Conservation (phyloP, 768 basidiomycete species). For the Rossbeevera mucosa region DNA sequence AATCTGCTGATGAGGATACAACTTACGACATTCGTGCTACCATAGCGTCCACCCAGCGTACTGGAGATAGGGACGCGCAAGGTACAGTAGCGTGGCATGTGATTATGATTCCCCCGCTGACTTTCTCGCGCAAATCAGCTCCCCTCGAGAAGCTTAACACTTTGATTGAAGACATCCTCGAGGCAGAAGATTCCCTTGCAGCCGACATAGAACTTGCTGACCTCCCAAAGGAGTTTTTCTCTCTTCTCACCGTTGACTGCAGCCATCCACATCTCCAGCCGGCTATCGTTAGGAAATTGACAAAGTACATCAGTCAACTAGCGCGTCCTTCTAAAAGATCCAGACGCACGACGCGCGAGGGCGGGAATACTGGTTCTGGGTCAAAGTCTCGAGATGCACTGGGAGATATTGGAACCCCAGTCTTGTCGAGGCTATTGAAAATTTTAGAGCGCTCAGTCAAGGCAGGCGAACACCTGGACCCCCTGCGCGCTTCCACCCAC, state of each 20-base stretch:
- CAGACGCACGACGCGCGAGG: slow-evolving; percentile 41
- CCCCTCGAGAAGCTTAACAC: slow-evolving; percentile 74
- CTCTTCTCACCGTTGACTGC: slow-evolving; percentile 50
- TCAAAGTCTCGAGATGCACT: slow-evolving; percentile 54
- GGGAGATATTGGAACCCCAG: slow-evolving; percentile 59
- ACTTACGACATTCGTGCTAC: slow-evolving; percentile 28
- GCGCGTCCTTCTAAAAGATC: slow-evolving; percentile 66
- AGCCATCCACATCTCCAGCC: slow-evolving; percentile 59
- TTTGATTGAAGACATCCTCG: slow-evolving; percentile 80
- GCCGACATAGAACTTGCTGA: slow-evolving; percentile 48
- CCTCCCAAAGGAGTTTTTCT: slow-evolving; percentile 62
- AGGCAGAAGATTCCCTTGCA: slow-evolving; percentile 69
- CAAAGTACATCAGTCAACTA: slow-evolving; percentile 62
- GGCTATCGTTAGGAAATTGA: slow-evolving; percentile 59
- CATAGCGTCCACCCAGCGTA: slow-evolving; percentile 51
- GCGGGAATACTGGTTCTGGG: slow-evolving; percentile 27
- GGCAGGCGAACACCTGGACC: slow-evolving; percentile 70
- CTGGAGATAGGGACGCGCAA: slow-evolving; percentile 74
- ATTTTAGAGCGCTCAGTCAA: slow-evolving; percentile 76
- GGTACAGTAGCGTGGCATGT: slow-evolving; percentile 34
- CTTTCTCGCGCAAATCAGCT: slow-evolving; percentile 32
- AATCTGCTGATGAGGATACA: slow-evolving; percentile 44
- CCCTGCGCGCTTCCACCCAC: slow-evolving; percentile 45
- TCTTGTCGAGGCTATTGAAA: slow-evolving; percentile 65
- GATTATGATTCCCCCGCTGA: not conserved